These are phyloP conservation scores for Pezicula radicicola DNA, from an alignment of 2,329 filamentous ascomycete genomes.

Conservation along the genomic window DNA sequence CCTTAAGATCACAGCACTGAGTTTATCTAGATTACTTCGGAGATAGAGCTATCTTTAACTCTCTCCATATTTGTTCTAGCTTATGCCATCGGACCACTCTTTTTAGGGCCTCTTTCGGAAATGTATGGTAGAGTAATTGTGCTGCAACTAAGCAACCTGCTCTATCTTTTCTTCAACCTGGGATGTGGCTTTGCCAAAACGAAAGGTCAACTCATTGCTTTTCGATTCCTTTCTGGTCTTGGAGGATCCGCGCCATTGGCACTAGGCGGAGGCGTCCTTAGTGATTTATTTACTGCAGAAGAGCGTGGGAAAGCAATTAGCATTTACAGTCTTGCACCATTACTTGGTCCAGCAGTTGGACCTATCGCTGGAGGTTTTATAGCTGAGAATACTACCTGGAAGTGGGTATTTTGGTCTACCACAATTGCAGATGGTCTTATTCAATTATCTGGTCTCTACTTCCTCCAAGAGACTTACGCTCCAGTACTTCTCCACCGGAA, in stretches of 20 bases:
- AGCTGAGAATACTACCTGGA: constrained; percentile 40
- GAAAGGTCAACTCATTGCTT: constrained; percentile 37
- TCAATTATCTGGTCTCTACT: constrained; percentile 37
- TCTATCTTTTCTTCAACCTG: constrained; percentile 51
- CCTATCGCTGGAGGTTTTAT: constrained; percentile 49
- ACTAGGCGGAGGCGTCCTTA: constrained; percentile 37
- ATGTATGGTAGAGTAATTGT: constrained; percentile 40
- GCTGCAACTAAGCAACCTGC: constrained; percentile 39
- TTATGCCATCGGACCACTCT: constrained; percentile 38
- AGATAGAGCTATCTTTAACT: constrained; percentile 42
- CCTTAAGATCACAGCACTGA: not conserved
- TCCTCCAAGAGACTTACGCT: constrained; percentile 45
- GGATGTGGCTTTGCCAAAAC: constrained; percentile 41
- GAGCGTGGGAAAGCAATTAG: constrained; percentile 38
- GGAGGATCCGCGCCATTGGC: constrained; percentile 41
- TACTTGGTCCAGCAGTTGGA: constrained; percentile 25
- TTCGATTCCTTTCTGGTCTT: constrained; percentile 43
- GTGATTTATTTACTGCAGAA: constrained; percentile 42
- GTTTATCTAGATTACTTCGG: constrained; percentile 21
- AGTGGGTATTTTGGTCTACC: constrained; percentile 49
- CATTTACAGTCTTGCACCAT: constrained; percentile 21
- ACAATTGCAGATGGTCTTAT: constrained; percentile 36
- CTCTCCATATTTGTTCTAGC: constrained; percentile 41
- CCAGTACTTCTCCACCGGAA: constrained; percentile 42
- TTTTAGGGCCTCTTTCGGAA: constrained; percentile 60